Percentiles rank a stretch among this genome's conserved stretches.
phyloP scores from a whole-genome alignment of 371 early-diverging fungal genomes.

The Mucor circinelloides region DNA sequence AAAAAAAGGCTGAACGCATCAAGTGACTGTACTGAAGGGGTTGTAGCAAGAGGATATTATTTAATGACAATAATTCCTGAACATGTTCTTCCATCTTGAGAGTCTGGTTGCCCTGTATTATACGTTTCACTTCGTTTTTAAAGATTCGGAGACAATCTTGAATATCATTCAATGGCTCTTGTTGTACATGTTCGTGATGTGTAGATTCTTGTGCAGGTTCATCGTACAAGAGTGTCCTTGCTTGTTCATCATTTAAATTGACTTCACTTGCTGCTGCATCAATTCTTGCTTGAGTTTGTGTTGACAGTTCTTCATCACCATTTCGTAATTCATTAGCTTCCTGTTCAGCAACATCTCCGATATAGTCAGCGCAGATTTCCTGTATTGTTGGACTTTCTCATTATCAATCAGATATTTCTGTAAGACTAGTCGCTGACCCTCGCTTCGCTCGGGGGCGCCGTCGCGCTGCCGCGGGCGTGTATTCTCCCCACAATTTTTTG shows the following conservation, averaged over 20 bases:
- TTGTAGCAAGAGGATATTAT: conserved; percentile 16
- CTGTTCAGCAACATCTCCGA: conserved; percentile 23
- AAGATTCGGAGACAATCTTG: conserved; percentile 15
- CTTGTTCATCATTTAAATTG: conserved; percentile 16
- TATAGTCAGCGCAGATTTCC: conserved; percentile 21
- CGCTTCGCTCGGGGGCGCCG: no score
- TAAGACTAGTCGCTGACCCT: no score
- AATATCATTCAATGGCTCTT: conserved; percentile 16
- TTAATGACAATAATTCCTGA: conserved; percentile 17
- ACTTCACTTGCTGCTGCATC: conserved; percentile 21
- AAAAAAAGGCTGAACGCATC: conserved; percentile 14
- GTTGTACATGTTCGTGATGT: conserved; percentile 16
- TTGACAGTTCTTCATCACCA: conserved; percentile 22
- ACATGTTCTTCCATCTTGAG: conserved; percentile 18
- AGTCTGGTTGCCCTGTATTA: conserved; percentile 15
- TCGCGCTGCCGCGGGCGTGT: no score
- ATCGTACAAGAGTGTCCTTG: conserved; percentile 10
- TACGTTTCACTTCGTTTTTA: conserved; percentile 16
- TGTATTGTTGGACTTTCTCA: conserved; percentile 10
- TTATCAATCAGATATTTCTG: conserved; percentile 13
- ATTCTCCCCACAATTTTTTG: no score
- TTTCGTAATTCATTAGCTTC: conserved; percentile 22
- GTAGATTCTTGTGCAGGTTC: conserved; percentile 19
- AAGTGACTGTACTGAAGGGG: conserved; percentile 16
- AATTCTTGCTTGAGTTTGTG: conserved; percentile 20